Base-by-base conservation (phyloP, 1,139 yeast genomes). In the Magnusiomyces ingens region DNA sequence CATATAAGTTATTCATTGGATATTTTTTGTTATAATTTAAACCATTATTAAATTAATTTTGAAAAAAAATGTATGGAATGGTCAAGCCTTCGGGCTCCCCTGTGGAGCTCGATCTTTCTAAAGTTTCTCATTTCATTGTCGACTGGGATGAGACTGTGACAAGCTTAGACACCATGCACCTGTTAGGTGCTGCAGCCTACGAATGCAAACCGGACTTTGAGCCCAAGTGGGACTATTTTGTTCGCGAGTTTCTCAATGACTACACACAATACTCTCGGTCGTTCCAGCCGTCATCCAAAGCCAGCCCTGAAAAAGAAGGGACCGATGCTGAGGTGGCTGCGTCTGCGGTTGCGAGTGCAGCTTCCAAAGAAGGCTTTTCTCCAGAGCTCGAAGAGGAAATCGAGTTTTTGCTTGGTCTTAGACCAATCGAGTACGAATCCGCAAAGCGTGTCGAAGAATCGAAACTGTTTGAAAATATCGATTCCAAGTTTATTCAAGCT, bases 91-190 rank as follows among this genome's bases (percentile, higher is more conserved):
- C 17, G 3, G 40, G 40, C 4, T 5, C 40, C 5, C n/a, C 40
- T 4, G 3, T 36, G 17, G 17, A n/a, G 5, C 40, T 36, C 4
- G 49, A 46, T 13, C 49, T 38, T 5, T 35, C 41, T 12, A 46
- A 35, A n/a, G 36, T 46, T 18, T 35, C 42, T 5, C 49, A 46
- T 36, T 46, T 46, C 17, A 40, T 46, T 18, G 41, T 46, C 8
- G 93, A 85, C 62, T 85, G 87, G 84, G 93, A 85, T 64, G 91
- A 84, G 55, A 84, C 91, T 0, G 72, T 82, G 29, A 83, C 91
- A 0, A 59, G 63, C 8, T 60, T 65, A 15, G 91, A 85, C 64
- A 83, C 91, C 0, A 77, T 83, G 44, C 65, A 66, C 22, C 62
- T 76, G 5, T 71, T 83, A 2, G 82, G 84, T 2, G 70, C 73